Base-by-base conservation (phyloP, 176 grass and related monocot species). In the Oryza glumipatula region DNA sequence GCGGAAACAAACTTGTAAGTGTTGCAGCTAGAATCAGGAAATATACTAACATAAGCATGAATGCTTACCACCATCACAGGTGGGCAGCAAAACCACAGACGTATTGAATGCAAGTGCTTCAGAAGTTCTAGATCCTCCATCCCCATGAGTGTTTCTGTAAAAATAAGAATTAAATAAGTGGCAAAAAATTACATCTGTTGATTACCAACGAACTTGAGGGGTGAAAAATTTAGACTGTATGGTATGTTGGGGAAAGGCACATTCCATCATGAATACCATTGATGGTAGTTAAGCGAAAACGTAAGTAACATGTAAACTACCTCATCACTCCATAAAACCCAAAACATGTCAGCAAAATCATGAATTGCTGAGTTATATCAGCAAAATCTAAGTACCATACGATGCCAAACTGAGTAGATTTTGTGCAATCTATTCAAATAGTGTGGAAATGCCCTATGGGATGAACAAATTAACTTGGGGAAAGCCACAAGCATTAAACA, bases 1-100 rank as follows among this genome's bases (percentile, higher is more conserved):
- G 81, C 46, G 89, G 9, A 89, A 82, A 65, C 69, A 56, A 6
- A 85, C 56, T 58, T 74, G 47, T 67, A 82, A 75, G 24, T 75
- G 21, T 86, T 66, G 48, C 30, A 80, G 65, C 21, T 28, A 51
- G 63, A 24, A 81, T 85, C 10, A 83, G 44, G 67, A 35, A 86
- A 83, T 9, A 52, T 33, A 85, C 23, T 74, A 84, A 72, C 54
- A 70, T 79, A 45, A 74, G 21, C 24, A 36, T 63, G 38, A 61
- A 74, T 81, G 64, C 56, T 84, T 85, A 98, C 96, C 76, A 17
- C 93, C 96, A 69, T 95, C 93, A 82, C 90, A 95, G 64, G 81
- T 84, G 72, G 85, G 82, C 80, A 94, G 41, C 19, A 88, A 90
- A 89, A 79, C 86, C 48, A 90, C 71, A 75, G 80, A 94, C 7